Base-by-base conservation (phyloP, 148 eudicot species). In the Arbutus unedo region DNA sequence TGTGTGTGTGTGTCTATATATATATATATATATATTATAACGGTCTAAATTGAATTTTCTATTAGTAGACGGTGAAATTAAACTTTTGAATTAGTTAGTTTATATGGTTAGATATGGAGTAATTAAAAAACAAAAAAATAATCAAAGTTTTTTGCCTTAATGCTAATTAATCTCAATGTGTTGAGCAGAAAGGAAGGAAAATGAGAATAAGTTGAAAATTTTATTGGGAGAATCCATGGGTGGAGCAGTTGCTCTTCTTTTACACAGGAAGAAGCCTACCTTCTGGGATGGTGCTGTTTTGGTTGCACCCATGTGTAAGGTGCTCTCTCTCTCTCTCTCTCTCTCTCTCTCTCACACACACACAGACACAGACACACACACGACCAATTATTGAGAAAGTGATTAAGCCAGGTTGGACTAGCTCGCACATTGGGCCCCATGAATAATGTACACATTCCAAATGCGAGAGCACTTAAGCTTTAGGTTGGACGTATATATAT, bases 161-260 rank as follows among this genome's bases (percentile, higher is more conserved):
- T 31, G 1, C 38, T 31, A 31, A 31, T 31, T 31, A 31, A 31
- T 31, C 38, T 31, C 38, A 31, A 31, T 5, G 49, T 68, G 64
- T 8, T 38, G 47, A 48, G 31, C 91, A 95, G 98, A 92, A 79
- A 89, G 50, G 77, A 85, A 85, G 84, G 95, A 91, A 45, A 96
- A 94, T 78, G 84, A 74, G 71, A 86, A 83, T 21, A 93, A 86
- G 81, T 14, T 85, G 72, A 88, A 94, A 83, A 90, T 87, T 41
- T 4, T 96, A 83, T 71, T 96, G 93, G 98, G 98, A 50, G 98
- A 96, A 84, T 96, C 98, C 41, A 96, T 96, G 98, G 98, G 98
- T 79, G 98, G 98, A 85, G 97, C 98, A 4, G 93, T 93, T 44
- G 89, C 81, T 4, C 86, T 96, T 51, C 87, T 85, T 0, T 45